Percentiles rank a stretch among this genome's conserved stretches.
These are phyloP conservation scores for Tilletia walkeri DNA, from an alignment of 1,284 basidiomycete genomes.

Conservation along the genomic window DNA sequence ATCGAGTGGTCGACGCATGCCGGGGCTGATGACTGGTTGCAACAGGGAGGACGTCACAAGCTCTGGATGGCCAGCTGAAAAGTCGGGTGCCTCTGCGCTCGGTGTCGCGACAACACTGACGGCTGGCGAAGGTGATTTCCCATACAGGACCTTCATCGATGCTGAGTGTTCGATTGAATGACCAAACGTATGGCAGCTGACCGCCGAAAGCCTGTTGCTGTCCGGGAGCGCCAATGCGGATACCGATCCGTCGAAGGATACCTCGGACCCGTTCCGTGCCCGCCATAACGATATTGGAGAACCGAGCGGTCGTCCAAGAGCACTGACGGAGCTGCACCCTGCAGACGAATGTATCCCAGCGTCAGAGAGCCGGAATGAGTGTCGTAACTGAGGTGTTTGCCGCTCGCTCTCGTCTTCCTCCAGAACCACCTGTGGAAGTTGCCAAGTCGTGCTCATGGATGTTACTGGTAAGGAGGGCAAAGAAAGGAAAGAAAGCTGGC, in stretches of 20 bases:
- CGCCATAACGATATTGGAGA: not conserved
- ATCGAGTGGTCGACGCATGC: not conserved
- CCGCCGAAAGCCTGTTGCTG: not conserved
- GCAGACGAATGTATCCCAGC: not conserved
- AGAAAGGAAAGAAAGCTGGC: conserved; percentile 2
- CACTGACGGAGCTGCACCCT: not conserved
- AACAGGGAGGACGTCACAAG: not conserved
- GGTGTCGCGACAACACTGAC: not conserved
- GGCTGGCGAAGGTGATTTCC: not conserved
- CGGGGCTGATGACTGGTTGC: not conserved
- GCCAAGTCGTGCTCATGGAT: not conserved
- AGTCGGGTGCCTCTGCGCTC: not conserved
- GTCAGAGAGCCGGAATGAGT: not conserved
- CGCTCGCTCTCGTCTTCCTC: conserved; percentile 6
- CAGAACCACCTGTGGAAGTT: not conserved
- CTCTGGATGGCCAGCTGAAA: not conserved
- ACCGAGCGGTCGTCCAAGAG: not conserved
- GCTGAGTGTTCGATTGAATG: not conserved
- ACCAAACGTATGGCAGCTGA: conserved; percentile 1
- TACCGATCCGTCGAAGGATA: not conserved
- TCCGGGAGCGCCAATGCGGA: not conserved
- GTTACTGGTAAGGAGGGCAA: conserved; percentile 2
- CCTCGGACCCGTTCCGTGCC: not conserved
- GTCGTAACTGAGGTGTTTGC: not conserved
- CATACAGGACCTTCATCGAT: not conserved